Base-by-base conservation (phyloP, 495 filamentous ascomycete species). In the Pyrenopolyporus hunteri region DNA sequence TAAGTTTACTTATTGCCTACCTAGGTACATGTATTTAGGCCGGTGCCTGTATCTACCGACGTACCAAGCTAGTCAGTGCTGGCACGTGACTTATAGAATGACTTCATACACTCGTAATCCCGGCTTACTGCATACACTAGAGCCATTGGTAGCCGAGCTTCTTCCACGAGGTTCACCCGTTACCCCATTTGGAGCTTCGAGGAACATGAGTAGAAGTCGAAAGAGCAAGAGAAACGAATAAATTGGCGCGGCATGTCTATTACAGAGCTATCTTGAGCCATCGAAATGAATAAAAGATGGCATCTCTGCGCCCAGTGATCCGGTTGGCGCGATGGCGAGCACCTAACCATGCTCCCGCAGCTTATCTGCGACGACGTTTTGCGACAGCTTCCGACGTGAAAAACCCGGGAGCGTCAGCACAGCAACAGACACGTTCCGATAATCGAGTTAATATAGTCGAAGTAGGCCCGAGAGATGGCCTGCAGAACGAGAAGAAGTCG, bases 401-500 rank as follows among this genome's bases (percentile, higher is more conserved):
- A 52, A 44, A 59, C 36, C 61, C 58, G 13, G 35, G 23, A 4
- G 55, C 43, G 6, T 49, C 49, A 31, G 31, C 55, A n/a, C 52
- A 57, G 20, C 59, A 63, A 48, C 72, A 70, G 19, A 64, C 40
- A 16, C 64, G 66, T 32, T 55, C 72, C 47, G 82, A 76, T 71
- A 82, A 75, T 72, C 80, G 58, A 71, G 84, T 85, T 45, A 78
- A 76, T 50, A 87, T 98, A 57, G 87, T 97, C 51, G 94, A 98
- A 76, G 94, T 98, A 58, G 93, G 93, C 10, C 90, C 93, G 25
- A 84, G 94, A 61, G 94, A 98, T 79, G 94, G 94, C 35, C 77
- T 98, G 47, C 94, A 98, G 77, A 98, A 98, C 70, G 95, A 98
- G 78, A 94, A 94, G 77, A 88, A 82, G 62, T 80, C 83, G 1